These are phyloP conservation scores for Xerocomus potaroensis DNA, from an alignment of 768 basidiomycete species.

Conservation along the genomic window DNA sequence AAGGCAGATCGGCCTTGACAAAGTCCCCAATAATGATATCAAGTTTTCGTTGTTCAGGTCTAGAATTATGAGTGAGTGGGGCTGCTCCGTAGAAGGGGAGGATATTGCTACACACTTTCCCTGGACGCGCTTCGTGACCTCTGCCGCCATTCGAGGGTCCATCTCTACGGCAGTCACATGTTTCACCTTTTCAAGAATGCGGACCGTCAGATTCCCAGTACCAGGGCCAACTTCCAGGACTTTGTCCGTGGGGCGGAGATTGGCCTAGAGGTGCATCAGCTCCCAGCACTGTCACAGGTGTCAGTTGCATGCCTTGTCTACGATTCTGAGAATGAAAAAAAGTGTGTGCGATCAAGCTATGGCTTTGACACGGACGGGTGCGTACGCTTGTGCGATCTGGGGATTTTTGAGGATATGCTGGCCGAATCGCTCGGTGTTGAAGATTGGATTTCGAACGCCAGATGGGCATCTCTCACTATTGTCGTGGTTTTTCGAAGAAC, in stretches of 20 bases:
- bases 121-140: constrained; percentile 94
- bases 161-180: constrained; percentile 93
- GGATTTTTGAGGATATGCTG: constrained; percentile 98
- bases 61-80: constrained; percentile 28
- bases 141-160: constrained; percentile 99
- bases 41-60: constrained; percentile 92
- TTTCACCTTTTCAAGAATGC: constrained; percentile 90
- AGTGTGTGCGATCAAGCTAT: constrained; percentile 16
- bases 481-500: constrained; percentile 38
- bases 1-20: constrained; percentile 95
- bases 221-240: constrained; percentile 98
- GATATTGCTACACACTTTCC: constrained; percentile 72
- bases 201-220: constrained; percentile 92
- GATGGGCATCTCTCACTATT: constrained; percentile 36
- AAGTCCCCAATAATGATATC: constrained; percentile 97
- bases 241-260: constrained; percentile 88
- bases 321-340: constrained; percentile 39
- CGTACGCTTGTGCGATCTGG: constrained; percentile 82
- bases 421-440: constrained; percentile 93
- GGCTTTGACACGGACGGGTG: constrained; percentile 22
- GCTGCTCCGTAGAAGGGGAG: background rate
- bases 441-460: constrained; percentile 74
- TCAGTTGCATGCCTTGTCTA: constrained; percentile 47
- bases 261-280: constrained; percentile 52
- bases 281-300: background rate